phyloP scores from a whole-genome alignment of 192 early-diverging fungal species.

The Allomyces macrogynus region DNA sequence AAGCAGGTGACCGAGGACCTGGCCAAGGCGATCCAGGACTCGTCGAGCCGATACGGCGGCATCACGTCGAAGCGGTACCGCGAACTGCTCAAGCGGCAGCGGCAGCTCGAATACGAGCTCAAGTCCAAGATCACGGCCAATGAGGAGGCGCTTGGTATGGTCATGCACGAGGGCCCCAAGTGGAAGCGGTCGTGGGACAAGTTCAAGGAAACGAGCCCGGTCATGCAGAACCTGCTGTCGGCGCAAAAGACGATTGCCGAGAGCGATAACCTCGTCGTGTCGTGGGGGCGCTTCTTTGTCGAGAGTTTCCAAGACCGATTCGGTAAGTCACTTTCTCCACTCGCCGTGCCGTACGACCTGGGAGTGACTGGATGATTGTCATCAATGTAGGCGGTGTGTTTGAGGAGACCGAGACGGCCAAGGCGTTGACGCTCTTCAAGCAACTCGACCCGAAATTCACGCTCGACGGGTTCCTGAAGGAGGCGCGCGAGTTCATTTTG shows the following conservation, averaged over 20 bases:
- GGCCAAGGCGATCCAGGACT: slow-evolving; percentile 50
- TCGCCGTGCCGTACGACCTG: background rate
- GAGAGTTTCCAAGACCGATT: slow-evolving; percentile 56
- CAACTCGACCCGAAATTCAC: slow-evolving; percentile 74
- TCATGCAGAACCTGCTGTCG: slow-evolving; percentile 64
- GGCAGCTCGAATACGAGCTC: slow-evolving; percentile 8
- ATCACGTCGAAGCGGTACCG: slow-evolving; percentile 36
- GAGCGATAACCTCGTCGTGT: slow-evolving; percentile 66
- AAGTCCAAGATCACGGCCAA: slow-evolving; percentile 14
- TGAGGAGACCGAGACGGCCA: slow-evolving; percentile 82
- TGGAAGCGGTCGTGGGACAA: slow-evolving; percentile 81
- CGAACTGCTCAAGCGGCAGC: slow-evolving; percentile 7
- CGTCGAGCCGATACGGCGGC: slow-evolving; percentile 46
- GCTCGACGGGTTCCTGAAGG: slow-evolving; percentile 70
- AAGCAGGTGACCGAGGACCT: slow-evolving; percentile 37
- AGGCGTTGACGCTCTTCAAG: slow-evolving; percentile 60
- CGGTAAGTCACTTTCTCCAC: slow-evolving; percentile 14
- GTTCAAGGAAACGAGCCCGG: slow-evolving; percentile 69
- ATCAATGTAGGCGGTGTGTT: slow-evolving; percentile 39
- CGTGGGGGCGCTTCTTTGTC: slow-evolving; percentile 49
- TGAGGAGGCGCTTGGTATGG: slow-evolving; percentile 33
- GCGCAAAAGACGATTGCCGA: slow-evolving; percentile 65
- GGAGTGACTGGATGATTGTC: background rate
- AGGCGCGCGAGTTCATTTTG: slow-evolving; percentile 75
- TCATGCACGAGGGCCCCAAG: slow-evolving; percentile 66